Evolutionary conservation across 495 filamentous ascomycete genomes (phyloP).

Genomic region (Aspergillus affinis): DNA sequence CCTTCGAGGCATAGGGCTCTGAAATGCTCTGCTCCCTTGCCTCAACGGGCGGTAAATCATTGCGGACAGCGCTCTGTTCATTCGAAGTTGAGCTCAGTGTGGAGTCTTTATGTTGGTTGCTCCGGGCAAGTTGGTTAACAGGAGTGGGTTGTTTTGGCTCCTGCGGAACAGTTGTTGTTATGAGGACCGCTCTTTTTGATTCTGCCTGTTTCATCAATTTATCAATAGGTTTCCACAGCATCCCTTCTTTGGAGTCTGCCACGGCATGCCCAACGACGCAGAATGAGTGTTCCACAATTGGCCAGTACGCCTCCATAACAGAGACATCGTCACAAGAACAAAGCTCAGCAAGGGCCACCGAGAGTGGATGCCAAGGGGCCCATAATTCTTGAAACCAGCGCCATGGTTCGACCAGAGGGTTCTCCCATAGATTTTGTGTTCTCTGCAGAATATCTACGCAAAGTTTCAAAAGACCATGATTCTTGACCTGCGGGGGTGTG

Average conservation of each 20-base stretch:
- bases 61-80: not conserved
- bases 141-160: not conserved
- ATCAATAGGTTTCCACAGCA: slow-evolving; percentile 69
- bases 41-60: not conserved
- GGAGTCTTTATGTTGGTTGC: not conserved
- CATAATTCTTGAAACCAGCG: slow-evolving; percentile 40
- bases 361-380: slow-evolving; percentile 48
- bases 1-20: slow-evolving; percentile 13
- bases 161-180: not conserved
- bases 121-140: not conserved
- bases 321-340: slow-evolving; percentile 61
- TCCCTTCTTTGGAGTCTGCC: slow-evolving; percentile 55
- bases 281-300: slow-evolving; percentile 60
- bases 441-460: slow-evolving; percentile 32
- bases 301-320: slow-evolving; percentile 71
- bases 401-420: slow-evolving; percentile 31
- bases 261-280: slow-evolving; percentile 48
- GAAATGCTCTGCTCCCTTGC: slow-evolving; percentile 8
- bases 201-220: slow-evolving; percentile 58
- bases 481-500: slow-evolving; percentile 26
- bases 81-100: not conserved
- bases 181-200: slow-evolving; percentile 19
- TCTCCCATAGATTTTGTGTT: slow-evolving; percentile 19
- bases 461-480: slow-evolving; percentile 28
- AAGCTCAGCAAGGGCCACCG: slow-evolving; percentile 64